Base-by-base conservation (phyloP, 306 rosid genomes). In the Heteromeles arbutifolia region DNA sequence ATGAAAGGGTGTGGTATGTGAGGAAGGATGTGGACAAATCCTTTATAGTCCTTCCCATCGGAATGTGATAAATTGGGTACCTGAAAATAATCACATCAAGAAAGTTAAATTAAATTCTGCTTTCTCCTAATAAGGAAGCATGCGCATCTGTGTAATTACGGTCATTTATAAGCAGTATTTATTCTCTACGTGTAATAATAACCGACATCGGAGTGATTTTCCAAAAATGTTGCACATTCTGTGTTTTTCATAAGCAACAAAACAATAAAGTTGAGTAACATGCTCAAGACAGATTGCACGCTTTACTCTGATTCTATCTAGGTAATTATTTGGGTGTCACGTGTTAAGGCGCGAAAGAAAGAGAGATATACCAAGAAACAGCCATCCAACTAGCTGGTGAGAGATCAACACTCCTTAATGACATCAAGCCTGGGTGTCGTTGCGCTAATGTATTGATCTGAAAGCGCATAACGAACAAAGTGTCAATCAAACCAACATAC, bases 381-480 rank as follows among this genome's bases (percentile, higher is more conserved):
- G 97, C 90, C 99, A 96, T 92, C 99, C 99, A 96, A 82, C 97
- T 96, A 72, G 99, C 98, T 45, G 99, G 99, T 5, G 98, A 96
- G 61, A 96, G 92, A 88, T 96, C 99, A 68, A 96, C 98, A 24
- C 98, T 96, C 75, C 90, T 92, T 67, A 92, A 84, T 72, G 98
- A 88, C 93, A 82, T 86, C 91, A 96, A 89, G 41, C 92, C 97
- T 2, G 98, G 96, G 86, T 78, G 88, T 84, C 97, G 88, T 82
- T 86, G 89, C 78, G 93, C 88, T 69, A 96, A 84, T 31, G 81
- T 86, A 68, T 74, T 84, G 26, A 96, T 90, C 99, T 96, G 88
- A 82, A 87, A 85, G 81, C 1, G 8, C 6, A 54, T 25, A 73
- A 80, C 26, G 26, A 61, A 56, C 68, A 45, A 41, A 62, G 67